A percentile compares a stretch with the other conserved stretches of the same genome.
Conservation (phyloP, 1,139 yeast species). For the Ashbya aceris region DNA sequence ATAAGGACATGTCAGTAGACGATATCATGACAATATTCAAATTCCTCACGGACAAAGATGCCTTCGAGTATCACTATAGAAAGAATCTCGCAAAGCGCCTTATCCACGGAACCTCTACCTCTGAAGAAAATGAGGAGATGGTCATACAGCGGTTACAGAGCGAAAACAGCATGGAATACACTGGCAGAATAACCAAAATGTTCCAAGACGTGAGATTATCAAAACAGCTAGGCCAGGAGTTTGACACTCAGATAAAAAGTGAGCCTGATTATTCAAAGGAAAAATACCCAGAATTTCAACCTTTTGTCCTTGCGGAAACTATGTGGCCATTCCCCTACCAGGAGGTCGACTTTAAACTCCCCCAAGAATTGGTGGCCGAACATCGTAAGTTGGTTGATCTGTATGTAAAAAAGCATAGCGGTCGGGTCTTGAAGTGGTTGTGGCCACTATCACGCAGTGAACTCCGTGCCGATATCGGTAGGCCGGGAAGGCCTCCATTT, state of each 20-base stretch:
- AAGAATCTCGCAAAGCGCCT: conserved; percentile 82
- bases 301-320: conserved; percentile 73
- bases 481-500: conserved; percentile 78
- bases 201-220: conserved; percentile 90
- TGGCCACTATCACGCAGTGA: conserved; percentile 96
- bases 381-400: conserved; percentile 59
- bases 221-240: conserved; percentile 60
- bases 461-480: conserved; percentile 75
- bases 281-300: conserved; percentile 55
- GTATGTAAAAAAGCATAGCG: conserved; percentile 70
- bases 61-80: conserved; percentile 89
- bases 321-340: conserved; percentile 72
- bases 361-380: conserved; percentile 53
- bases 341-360: conserved; percentile 44
- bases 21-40: conserved; percentile 83
- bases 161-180: conserved; percentile 86
- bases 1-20: conserved; percentile 61
- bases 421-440: conserved; percentile 88
- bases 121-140: conserved; percentile 76
- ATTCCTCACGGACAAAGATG: conserved; percentile 88
- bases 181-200: conserved; percentile 92
- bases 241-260: conserved; percentile 43
- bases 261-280: conserved; percentile 29
- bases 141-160: conserved; percentile 82
- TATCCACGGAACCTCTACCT: conserved; percentile 74